Evolutionary conservation across 371 early-diverging fungal species (phyloP), one percentile per base, ranked within the genome.

Genomic region (Funneliformis caledonium): DNA sequence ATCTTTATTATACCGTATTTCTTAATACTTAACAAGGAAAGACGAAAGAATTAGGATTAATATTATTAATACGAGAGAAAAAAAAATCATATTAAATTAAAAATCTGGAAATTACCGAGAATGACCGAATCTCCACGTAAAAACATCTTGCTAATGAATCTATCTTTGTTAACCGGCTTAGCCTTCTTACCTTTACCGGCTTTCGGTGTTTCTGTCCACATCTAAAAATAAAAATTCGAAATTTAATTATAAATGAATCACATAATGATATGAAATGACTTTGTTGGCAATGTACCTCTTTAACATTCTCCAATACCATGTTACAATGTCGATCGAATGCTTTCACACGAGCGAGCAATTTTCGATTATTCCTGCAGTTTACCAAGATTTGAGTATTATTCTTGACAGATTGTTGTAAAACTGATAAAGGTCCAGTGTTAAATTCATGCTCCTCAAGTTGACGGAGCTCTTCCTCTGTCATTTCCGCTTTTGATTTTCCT

Each of bases 321-420:
- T 98, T 98, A 91, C 96, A 98, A 85, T 98, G 99, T 60, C 99
- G 93, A 89, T 98, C 99, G 84, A 99, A 99, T 64, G 99, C 99
- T 88, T 99, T 99, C 75, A 99, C 97, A 81, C 98, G 92, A 37
- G 97, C 99, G 33, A 99, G 88, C 78, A 99, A 89, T 87, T 98
- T 98, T 85, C 96, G 93, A 89, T 98, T 98, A 88, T 99, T 99
- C 85, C 99, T 91, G 85, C 95, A 96, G 84, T 92, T 96, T 86
- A 99, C 94, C 82, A 99, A 91, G 65, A 99, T 92, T 88, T 98
- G 98, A 68, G 95, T 95, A 90, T 96, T 95, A 89, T 96, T 97
- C 87, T 94, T 96, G 77, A 98, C 98, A 4, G 98, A 96, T 88
- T 93, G 94, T 60, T 96, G 96, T 67, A 99, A 89, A 22, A 99